Conservation (phyloP, 2,329 filamentous ascomycete genomes). For the Neonectria ditissima region DNA sequence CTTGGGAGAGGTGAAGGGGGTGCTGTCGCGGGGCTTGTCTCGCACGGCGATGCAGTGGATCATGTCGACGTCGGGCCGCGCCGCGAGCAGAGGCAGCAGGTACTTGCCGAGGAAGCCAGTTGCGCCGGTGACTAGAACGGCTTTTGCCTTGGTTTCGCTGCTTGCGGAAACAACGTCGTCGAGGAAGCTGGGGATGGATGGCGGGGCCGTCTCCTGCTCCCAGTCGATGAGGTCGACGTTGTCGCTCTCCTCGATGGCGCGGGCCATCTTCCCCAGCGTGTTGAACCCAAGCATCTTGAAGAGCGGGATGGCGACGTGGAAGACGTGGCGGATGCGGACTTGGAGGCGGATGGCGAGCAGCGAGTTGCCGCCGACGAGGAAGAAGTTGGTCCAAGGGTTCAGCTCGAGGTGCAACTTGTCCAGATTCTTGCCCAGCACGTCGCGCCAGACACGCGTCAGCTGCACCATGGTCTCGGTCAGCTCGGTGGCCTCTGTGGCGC, state of each 20-base stretch:
- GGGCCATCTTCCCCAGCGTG: neutral
- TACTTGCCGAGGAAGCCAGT: neutral
- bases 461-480: neutral
- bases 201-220: neutral
- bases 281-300: neutral
- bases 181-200: too few species aligned
- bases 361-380: conserved; percentile 20
- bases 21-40: neutral
- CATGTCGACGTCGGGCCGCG: neutral
- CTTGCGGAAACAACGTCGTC: neutral
- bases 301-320: neutral
- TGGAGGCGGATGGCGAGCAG: neutral
- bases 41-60: conserved; percentile 1
- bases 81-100: neutral
- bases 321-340: neutral
- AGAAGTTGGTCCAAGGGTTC: conserved; percentile 7
- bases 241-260: neutral
- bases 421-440: neutral
- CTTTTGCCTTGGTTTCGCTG: too few species aligned
- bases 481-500: neutral
- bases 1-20: neutral
- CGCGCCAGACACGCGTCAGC: neutral
- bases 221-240: neutral
- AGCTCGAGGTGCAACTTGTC: neutral
- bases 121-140: neutral